Evolutionary conservation across 495 filamentous ascomycete species (phyloP).

Genomic region (Neurospora sp.): DNA sequence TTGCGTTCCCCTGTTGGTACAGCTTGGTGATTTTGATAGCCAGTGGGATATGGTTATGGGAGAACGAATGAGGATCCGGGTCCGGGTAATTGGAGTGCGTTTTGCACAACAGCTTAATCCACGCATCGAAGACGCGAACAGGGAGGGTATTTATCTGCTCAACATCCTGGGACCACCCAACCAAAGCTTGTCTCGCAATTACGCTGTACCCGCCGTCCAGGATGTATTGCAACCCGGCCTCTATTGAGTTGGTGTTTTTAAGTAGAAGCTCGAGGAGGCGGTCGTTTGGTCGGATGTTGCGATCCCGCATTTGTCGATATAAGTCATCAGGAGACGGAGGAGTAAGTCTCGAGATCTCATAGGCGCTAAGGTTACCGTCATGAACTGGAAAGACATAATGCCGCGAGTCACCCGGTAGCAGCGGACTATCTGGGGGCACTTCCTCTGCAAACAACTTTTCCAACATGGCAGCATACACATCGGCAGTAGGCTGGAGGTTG

Average conservation of each 20-base stretch:
- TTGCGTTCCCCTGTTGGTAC: constrained; percentile 5
- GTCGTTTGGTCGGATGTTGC: constrained; percentile 25
- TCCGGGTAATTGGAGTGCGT: constrained; percentile 10
- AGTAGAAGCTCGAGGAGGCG: constrained; percentile 27
- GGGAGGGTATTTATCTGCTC: not conserved
- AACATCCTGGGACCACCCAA: constrained; percentile 1
- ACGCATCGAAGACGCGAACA: constrained; percentile 25
- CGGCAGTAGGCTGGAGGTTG: constrained; percentile 15
- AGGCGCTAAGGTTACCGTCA: constrained; percentile 32
- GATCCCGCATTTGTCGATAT: constrained; percentile 28
- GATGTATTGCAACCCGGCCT: constrained; percentile 26
- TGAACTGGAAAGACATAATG: constrained; percentile 26
- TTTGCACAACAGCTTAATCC: constrained; percentile 30
- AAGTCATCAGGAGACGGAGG: constrained; percentile 29
- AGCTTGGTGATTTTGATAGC: constrained; percentile 12
- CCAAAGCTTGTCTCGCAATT: constrained; percentile 4
- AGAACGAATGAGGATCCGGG: not conserved
- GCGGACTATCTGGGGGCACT: not conserved
- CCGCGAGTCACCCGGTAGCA: constrained; percentile 29
- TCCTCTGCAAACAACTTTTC: constrained; percentile 25
- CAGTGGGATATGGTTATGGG: constrained; percentile 1
- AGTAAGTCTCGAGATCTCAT: constrained; percentile 29
- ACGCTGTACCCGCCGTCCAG: constrained; percentile 18
- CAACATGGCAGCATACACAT: constrained; percentile 37
- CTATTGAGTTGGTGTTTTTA: constrained; percentile 19